Conservation (phyloP, 179 eudicot species). For the Drosera spatulata region DNA sequence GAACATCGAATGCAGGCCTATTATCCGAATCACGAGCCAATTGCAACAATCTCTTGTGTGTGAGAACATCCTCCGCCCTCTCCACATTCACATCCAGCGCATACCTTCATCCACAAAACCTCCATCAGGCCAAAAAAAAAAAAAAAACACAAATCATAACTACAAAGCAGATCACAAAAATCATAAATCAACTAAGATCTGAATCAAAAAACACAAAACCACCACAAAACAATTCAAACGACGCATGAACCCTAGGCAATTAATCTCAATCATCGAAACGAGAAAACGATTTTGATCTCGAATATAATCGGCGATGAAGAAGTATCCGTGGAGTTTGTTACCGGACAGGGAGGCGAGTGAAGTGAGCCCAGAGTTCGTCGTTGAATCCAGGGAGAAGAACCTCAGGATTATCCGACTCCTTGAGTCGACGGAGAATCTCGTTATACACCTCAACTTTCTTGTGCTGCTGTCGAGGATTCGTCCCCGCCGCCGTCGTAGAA, state of each 20-base stretch:
- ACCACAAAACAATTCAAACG: too few species aligned
- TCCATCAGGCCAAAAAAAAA: neutral
- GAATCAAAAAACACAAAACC: too few species aligned
- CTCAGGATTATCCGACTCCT: constrained; percentile 46
- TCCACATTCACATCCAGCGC: constrained; percentile 40
- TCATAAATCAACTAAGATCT: too few species aligned
- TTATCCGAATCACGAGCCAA: constrained; percentile 81
- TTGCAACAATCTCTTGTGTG: constrained; percentile 62
- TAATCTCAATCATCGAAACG: neutral
- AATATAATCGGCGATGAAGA: neutral
- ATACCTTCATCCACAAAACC: constrained; percentile 3
- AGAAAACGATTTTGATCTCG: neutral
- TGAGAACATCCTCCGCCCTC: constrained; percentile 94
- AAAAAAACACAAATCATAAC: neutral
- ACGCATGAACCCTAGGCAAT: too few species aligned
- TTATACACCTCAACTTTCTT: constrained; percentile 49
- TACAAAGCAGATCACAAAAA: neutral
- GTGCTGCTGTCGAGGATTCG: constrained; percentile 26
- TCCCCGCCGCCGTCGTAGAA: constrained; percentile 40
- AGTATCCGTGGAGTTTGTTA: constrained; percentile 1
- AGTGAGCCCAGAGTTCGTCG: constrained; percentile 88
- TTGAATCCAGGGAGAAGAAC: constrained; percentile 51
- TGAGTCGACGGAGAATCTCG: constrained; percentile 74
- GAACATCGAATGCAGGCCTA: constrained; percentile 86
- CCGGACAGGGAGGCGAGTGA: constrained; percentile 88